Conservation (phyloP, 495 filamentous ascomycete species). For the Hyaloscypha finlandica region DNA sequence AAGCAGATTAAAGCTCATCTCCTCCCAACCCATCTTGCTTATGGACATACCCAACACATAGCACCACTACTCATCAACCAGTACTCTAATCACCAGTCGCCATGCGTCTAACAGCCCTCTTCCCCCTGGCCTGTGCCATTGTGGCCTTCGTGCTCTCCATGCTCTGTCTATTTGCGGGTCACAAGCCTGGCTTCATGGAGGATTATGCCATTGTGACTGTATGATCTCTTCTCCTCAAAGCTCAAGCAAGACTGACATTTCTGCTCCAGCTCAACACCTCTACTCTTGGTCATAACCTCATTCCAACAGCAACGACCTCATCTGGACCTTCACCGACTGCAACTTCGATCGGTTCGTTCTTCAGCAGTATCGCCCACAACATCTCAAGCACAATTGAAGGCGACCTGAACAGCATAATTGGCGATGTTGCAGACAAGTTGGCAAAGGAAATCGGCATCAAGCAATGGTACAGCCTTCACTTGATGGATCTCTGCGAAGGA, state of each 20-base stretch:
- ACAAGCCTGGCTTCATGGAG: constrained; percentile 59
- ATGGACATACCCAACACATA: not conserved
- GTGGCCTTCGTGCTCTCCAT: constrained; percentile 67
- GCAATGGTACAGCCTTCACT: constrained; percentile 75
- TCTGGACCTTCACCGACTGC: constrained; percentile 29
- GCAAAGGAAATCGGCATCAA: constrained; percentile 55
- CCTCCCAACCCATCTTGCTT: not conserved
- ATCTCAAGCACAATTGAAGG: constrained; percentile 41
- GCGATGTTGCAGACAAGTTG: constrained; percentile 48
- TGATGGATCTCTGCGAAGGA: constrained; percentile 71
- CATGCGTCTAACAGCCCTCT: constrained; percentile 29
- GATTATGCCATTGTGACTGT: constrained; percentile 68
- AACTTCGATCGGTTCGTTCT: constrained; percentile 26
- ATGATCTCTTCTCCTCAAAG: constrained; percentile 33
- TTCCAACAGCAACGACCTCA: constrained; percentile 35
- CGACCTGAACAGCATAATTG: constrained; percentile 36
- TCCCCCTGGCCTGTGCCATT: constrained; percentile 38
- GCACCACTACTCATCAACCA: not conserved
- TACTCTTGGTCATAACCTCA: constrained; percentile 53
- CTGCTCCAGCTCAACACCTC: constrained; percentile 62
- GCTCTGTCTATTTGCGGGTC: constrained; percentile 72
- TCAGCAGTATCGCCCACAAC: constrained; percentile 37
- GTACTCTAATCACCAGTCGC: constrained; percentile 1
- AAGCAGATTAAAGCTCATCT: not conserved
- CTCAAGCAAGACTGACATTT: constrained; percentile 15